Percentiles rank a stretch among this genome's conserved stretches.
phyloP scores from a whole-genome alignment of 176 grass and related monocot species.

The Avena sativa region DNA sequence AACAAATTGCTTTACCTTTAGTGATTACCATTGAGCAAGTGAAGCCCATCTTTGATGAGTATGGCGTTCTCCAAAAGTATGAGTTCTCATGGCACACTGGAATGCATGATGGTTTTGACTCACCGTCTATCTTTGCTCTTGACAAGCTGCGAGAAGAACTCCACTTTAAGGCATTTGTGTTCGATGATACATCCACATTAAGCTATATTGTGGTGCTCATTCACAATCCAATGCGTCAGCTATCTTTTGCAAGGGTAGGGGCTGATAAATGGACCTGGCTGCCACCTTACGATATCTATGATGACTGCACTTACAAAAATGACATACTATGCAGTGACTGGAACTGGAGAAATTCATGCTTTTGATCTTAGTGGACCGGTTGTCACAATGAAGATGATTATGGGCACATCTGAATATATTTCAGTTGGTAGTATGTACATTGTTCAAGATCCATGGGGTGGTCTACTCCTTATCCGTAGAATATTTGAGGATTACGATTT shows the following conservation, averaged over 20 bases:
- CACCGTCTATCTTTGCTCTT: not conserved
- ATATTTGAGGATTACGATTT: not conserved
- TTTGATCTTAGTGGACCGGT: not conserved
- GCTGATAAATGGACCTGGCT: conserved; percentile 15
- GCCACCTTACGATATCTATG: not conserved
- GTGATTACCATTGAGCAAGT: too few species aligned
- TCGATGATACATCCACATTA: not conserved
- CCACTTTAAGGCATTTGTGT: not conserved
- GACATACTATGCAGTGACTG: not conserved
- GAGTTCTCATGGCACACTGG: not conserved
- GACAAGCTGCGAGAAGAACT: not conserved
- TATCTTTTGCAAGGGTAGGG: not conserved
- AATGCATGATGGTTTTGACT: not conserved
- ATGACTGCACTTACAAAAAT: not conserved
- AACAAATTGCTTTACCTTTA: too few species aligned
- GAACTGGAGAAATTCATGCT: not conserved
- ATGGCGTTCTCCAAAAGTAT: not conserved
- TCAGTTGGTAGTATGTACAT: not conserved
- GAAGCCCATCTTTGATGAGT: not conserved
- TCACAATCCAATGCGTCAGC: not conserved
- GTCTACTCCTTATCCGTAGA: not conserved
- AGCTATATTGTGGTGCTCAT: not conserved
- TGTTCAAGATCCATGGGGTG: too few species aligned
- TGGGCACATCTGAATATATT: too few species aligned
- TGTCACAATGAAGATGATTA: not conserved